Evolutionary conservation across 1,284 basidiomycete species (phyloP), one percentile per base, ranked within the genome.

Genomic region (Sporisorium scitamineum): DNA sequence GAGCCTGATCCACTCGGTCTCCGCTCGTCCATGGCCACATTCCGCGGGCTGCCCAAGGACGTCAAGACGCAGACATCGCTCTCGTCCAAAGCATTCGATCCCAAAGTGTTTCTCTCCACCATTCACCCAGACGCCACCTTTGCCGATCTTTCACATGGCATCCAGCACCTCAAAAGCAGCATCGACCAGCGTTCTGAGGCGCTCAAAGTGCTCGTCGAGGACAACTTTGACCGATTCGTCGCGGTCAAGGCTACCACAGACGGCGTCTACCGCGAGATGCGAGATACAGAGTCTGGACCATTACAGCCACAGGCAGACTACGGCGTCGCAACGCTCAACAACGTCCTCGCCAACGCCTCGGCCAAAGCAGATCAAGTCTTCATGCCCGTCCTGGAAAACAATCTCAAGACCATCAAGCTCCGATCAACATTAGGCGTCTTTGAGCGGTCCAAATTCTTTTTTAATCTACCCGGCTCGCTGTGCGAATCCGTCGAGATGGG

Each of bases 191-290:
- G 95, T 34, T 95, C 94, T 2, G 94, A 96, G 80, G 96, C 95
- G 26, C 92, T 99, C 68, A 90, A 95, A 55, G 91, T 97, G 26
- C 89, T 99, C 45, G 97, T 99, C 24, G 94, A 98, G 86, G 94
- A 97, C 81, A 97, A 98, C 86, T 98, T 99, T 87, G 95, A 99
- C 87, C 89, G 94, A 26, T 99, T 99, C 83, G 96, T 99, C 13
- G 93, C 94, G 5, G 96, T 99, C 70, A 99, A 99, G 84, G 94
- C 94, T 16, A 94, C 93, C 13, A 96, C 93, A 11, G 96, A 97
- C 87, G 93, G 95, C 10, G 88, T 98, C 2, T 93, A 95, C 84
- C 89, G 92, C 39, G 86, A 98, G 85, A 99, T 99, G 96, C 69
- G 68, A 3, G 80, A 82, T 42, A 53, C 67, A 1, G 91, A 91